These are phyloP conservation scores for Marsdenia floribunda DNA, from an alignment of 257 asterid species.

Conservation along the genomic window DNA sequence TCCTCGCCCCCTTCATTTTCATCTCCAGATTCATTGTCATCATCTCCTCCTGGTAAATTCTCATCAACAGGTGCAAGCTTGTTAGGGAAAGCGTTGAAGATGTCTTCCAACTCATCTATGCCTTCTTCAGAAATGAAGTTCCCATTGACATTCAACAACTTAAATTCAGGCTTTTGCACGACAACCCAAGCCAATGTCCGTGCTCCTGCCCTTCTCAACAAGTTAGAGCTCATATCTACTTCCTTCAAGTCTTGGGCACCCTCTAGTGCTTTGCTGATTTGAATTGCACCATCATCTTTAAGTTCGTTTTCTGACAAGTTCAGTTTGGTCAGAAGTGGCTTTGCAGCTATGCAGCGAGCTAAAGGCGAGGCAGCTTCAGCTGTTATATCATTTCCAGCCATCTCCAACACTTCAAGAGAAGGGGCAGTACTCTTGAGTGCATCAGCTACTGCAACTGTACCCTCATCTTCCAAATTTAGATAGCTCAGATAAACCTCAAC, in stretches of 20 bases:
- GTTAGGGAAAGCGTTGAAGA: slow-evolving; percentile 56
- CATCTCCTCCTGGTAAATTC: slow-evolving; percentile 84
- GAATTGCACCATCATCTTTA: slow-evolving; percentile 82
- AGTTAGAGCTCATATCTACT: slow-evolving; percentile 71
- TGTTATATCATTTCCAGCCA: slow-evolving; percentile 94
- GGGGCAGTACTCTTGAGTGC: slow-evolving; percentile 67
- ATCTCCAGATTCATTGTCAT: slow-evolving; percentile 57
- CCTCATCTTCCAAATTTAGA: slow-evolving; percentile 83
- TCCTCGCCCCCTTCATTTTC: slow-evolving; percentile 55
- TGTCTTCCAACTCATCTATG: slow-evolving; percentile 61
- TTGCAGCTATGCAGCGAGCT: slow-evolving; percentile 53
- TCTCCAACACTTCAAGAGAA: slow-evolving; percentile 61
- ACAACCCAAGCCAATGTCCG: slow-evolving; percentile 59
- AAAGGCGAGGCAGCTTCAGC: slow-evolving; percentile 60
- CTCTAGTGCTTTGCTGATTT: slow-evolving; percentile 52
- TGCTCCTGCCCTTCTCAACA: slow-evolving; percentile 56
- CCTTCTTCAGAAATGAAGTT: slow-evolving; percentile 90
- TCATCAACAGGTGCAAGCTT: slow-evolving; percentile 84
- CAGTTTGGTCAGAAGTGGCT: slow-evolving; percentile 59
- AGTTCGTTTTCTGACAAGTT: slow-evolving; percentile 77
- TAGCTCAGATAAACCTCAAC: slow-evolving; percentile 74
- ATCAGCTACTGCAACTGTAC: slow-evolving; percentile 64
- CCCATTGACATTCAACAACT: slow-evolving; percentile 57
- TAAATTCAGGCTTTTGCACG: slow-evolving; percentile 52
- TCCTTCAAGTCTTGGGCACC: slow-evolving; percentile 63